Base-by-base conservation (phyloP, 2,329 filamentous ascomycete genomes). In the Fusarium denticulatum region DNA sequence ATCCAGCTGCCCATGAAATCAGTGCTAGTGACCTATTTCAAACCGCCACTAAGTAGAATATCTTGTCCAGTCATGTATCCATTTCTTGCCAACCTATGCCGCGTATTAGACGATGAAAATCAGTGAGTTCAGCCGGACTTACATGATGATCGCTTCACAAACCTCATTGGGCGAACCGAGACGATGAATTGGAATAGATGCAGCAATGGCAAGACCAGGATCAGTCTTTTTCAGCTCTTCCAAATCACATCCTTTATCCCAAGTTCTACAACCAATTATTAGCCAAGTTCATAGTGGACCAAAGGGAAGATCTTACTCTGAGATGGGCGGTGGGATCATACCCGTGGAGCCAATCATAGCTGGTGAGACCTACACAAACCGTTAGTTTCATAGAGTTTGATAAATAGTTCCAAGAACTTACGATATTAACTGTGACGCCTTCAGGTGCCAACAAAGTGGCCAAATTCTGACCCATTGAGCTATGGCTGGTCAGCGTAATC, bases 341-440 rank as follows among this genome's bases (percentile, higher is more conserved):
- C 79, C 81, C 14, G 81, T 82, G 6, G 76, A 74, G 1, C 80
- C 81, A 45, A 82, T 82, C 80, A 82, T 81, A n/a, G 81, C 81
- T 4, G 81, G 81, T 6, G 78, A 67, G 6, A 82, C 77, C 80
- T 81, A n/a, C 14, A 26, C 2, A 37, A 26, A 18, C 6, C 16
- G 30, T 47, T 1, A n/a, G 47, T n/a, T 22, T 15, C 15, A 28
- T 6, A 34, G 7, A 12, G 22, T 39, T 22, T 24, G 37, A 40
- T 8, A n/a, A 16, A 11, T 4, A 3, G 13, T 1, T 28, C 8
- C 0, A 12, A 26, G 22, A 15, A 49, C 78, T 71, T 50, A 81
- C 80, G 18, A 76, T 78, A n/a, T 82, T 82, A 3, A 82, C 81
- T 12, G 80, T 81, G 5, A 82, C 67, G 4, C 80, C 79, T 47